phyloP scores from a whole-genome alignment of 73 alveolate species.

The Uronychia setigera region DNA sequence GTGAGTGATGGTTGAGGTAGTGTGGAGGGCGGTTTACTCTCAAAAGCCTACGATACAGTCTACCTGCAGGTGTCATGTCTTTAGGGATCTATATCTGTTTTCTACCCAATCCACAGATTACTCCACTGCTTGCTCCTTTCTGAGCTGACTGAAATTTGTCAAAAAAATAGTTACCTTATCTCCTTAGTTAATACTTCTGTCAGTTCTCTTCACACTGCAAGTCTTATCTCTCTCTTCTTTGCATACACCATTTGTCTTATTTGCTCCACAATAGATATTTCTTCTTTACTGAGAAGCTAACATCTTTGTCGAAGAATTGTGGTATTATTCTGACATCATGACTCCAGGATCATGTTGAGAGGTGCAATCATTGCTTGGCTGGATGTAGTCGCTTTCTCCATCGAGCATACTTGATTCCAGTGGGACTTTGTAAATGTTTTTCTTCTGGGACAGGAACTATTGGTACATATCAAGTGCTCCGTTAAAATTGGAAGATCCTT shows the following conservation, averaged over 20 bases:
- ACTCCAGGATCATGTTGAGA: neutral
- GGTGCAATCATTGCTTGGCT: neutral
- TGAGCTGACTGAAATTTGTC: no score
- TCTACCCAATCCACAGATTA: neutral
- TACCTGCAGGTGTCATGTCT: neutral
- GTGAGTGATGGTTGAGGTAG: constrained; percentile 6
- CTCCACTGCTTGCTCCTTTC: no score
- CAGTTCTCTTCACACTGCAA: neutral
- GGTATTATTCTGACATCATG: neutral
- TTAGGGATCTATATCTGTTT: neutral
- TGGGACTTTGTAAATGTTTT: no score
- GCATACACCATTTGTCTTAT: neutral
- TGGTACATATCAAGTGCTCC: neutral
- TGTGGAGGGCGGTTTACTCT: neutral
- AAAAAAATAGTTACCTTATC: neutral
- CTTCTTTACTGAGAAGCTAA: no score
- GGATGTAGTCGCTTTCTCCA: neutral
- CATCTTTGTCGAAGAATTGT: no score
- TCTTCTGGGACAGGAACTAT: neutral
- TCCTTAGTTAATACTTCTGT: neutral
- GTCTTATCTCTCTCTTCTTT: neutral
- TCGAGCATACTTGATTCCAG: neutral
- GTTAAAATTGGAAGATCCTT: neutral
- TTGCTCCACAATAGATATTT: neutral
- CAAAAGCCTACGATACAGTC: neutral